These are phyloP conservation scores for Aspergillus sp. DNA, from an alignment of 2,329 filamentous ascomycete genomes.

Conservation along the genomic window DNA sequence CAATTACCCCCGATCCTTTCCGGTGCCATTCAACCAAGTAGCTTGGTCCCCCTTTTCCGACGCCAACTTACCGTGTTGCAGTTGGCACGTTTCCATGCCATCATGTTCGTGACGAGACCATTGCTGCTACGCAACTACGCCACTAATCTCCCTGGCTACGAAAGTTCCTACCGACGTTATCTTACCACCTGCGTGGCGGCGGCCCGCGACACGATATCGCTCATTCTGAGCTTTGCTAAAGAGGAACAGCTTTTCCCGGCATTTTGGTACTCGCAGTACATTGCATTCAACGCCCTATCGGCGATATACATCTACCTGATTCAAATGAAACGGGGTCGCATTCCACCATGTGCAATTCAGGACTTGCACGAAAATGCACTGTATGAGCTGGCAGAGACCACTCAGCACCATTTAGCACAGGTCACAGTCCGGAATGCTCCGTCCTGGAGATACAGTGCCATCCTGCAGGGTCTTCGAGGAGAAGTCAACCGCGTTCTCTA, in stretches of 20 bases:
- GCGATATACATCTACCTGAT: conserved; percentile 17
- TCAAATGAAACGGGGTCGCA: conserved; percentile 12
- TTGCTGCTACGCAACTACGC: conserved; percentile 15
- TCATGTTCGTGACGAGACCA: conserved; percentile 16
- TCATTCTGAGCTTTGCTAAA: conserved; percentile 14
- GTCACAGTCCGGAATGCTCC: conserved; percentile 14
- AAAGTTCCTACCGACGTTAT: conserved; percentile 6
- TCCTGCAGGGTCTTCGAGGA: conserved; percentile 12
- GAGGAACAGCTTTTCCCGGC: conserved; percentile 16
- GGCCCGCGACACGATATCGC: conserved; percentile 12
- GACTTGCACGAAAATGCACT: conserved; percentile 8
- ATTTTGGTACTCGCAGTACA: conserved; percentile 21
- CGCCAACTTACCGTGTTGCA: conserved; percentile 16
- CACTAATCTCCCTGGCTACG: conserved; percentile 11
- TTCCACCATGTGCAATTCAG: conserved; percentile 1
- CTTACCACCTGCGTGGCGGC: conserved; percentile 12
- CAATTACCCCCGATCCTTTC: conserved; percentile 12
- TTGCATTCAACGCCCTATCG: conserved; percentile 18
- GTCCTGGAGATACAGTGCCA: conserved; percentile 14
- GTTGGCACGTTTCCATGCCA: conserved; percentile 14
- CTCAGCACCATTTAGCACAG: conserved; percentile 12
- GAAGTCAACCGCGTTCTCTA: conserved; percentile 6
- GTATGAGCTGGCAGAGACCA: conserved; percentile 11
- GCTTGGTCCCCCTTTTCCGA: conserved; percentile 13
- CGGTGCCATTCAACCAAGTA: conserved; percentile 14